Percentiles rank a stretch among this genome's conserved stretches.
These are phyloP conservation scores for Kluyveromyces starmeri DNA, from an alignment of 805 yeast genomes.

Conservation along the genomic window DNA sequence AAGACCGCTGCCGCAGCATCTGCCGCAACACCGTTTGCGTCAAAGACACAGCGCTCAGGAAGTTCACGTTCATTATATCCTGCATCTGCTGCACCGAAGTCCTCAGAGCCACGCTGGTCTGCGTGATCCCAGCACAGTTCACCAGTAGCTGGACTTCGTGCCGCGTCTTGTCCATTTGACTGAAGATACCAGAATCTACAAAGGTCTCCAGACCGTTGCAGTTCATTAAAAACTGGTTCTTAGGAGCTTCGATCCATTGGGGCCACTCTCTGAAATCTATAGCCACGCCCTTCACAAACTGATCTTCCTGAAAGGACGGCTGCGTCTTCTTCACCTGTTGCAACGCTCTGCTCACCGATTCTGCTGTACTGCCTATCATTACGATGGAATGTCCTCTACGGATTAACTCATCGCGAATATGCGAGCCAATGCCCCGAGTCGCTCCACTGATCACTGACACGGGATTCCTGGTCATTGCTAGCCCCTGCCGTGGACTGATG, in stretches of 20 bases:
- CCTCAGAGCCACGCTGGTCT: constrained; percentile 17
- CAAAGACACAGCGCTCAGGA: constrained; percentile 20
- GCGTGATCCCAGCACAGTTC: constrained; percentile 28
- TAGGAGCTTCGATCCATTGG: constrained; percentile 12
- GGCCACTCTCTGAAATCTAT: constrained; percentile 26
- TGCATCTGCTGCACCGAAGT: constrained; percentile 12
- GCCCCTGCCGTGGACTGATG: neutral
- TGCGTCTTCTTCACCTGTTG: constrained; percentile 5
- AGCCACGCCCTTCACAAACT: constrained; percentile 15
- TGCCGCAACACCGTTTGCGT: constrained; percentile 15
- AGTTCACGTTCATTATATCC: constrained; percentile 22
- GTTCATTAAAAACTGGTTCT: constrained; percentile 10
- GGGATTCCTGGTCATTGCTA: neutral
- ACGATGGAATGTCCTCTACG: constrained; percentile 21
- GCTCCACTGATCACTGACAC: constrained; percentile 36
- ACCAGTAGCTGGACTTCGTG: constrained; percentile 19
- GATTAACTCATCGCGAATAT: constrained; percentile 23
- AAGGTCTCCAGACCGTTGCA: neutral
- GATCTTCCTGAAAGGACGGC: too few relatives aligned
- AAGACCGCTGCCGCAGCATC: constrained; percentile 16
- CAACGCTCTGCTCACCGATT: constrained; percentile 9
- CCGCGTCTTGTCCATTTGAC: constrained; percentile 1
- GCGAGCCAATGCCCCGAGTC: constrained; percentile 36
- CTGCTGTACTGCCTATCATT: constrained; percentile 18
- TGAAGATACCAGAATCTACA: neutral